phyloP scores from a whole-genome alignment of 2,329 filamentous ascomycete genomes.

The Ophiostoma himal-ulmi region DNA sequence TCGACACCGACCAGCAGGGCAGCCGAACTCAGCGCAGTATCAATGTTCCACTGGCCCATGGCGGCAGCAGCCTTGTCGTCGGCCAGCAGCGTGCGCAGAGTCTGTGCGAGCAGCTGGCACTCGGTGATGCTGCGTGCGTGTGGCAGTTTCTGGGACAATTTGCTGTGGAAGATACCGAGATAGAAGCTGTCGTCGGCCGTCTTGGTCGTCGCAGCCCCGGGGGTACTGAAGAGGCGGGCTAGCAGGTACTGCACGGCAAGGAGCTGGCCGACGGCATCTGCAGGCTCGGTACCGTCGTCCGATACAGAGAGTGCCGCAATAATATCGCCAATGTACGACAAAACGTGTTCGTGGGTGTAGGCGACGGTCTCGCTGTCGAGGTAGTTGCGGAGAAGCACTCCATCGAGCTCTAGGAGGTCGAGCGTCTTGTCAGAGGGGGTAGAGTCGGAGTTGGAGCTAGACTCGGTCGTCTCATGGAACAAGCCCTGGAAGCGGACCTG shows the following conservation, averaged over 20 bases:
- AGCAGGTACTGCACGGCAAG: slow-evolving; percentile 42
- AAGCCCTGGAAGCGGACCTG: slow-evolving; percentile 33
- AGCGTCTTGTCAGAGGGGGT: neutral
- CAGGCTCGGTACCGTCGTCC: neutral
- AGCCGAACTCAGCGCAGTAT: slow-evolving; percentile 46
- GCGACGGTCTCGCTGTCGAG: slow-evolving; percentile 29
- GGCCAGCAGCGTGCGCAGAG: slow-evolving; percentile 40
- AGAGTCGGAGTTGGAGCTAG: neutral
- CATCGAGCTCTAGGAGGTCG: slow-evolving; percentile 31
- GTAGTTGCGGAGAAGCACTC: slow-evolving; percentile 30
- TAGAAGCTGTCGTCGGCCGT: slow-evolving; percentile 31
- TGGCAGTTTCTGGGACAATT: slow-evolving; percentile 34
- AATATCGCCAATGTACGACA: slow-evolving; percentile 36
- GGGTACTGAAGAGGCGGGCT: slow-evolving; percentile 33
- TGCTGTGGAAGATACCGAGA: slow-evolving; percentile 40
- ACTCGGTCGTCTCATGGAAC: slow-evolving; percentile 17
- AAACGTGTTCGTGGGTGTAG: slow-evolving; percentile 30
- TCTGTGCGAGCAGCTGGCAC: slow-evolving; percentile 38
- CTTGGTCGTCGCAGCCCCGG: slow-evolving; percentile 8
- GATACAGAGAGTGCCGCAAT: neutral
- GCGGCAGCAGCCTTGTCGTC: slow-evolving; percentile 43
- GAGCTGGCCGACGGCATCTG: slow-evolving; percentile 36
- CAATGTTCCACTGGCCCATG: slow-evolving; percentile 55
- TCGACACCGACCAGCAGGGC: slow-evolving; percentile 31
- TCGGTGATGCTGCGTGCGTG: slow-evolving; percentile 31